Percentiles rank a stretch among this genome's conserved stretches.
Conservation (phyloP, 139 green algal genomes). For the Asterochloris sp. region DNA sequence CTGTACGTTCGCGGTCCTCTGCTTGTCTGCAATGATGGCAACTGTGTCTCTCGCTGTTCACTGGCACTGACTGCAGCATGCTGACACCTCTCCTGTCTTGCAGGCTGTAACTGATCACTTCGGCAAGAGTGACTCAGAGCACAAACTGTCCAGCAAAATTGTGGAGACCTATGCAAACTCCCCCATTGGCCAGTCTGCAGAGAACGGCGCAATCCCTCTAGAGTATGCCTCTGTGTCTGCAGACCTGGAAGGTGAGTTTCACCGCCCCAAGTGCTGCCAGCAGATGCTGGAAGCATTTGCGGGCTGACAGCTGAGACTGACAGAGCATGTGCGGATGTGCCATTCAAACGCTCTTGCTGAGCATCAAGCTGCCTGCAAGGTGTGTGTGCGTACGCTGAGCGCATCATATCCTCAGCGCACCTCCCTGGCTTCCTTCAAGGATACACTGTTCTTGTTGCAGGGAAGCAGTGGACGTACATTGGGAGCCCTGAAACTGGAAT, state of each 20-base stretch:
- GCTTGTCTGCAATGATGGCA: no score
- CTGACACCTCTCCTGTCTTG: no score
- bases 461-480: slow-evolving; percentile 25
- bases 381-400: not conserved
- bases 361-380: not conserved
- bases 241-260: not conserved
- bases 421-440: not conserved
- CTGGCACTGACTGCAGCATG: no score
- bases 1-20: no score
- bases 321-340: not conserved
- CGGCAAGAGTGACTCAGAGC: slow-evolving; percentile 34
- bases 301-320: not conserved
- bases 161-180: slow-evolving; percentile 38
- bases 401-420: not conserved
- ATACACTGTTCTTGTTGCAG: slow-evolving; percentile 2
- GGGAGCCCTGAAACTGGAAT: slow-evolving; percentile 25
- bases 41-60: no score
- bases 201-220: slow-evolving; percentile 26
- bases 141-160: slow-evolving; percentile 28
- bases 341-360: not conserved
- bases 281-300: not conserved
- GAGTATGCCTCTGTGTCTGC: slow-evolving; percentile 27
- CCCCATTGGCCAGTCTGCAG: slow-evolving; percentile 24
- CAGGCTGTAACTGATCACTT: slow-evolving; percentile 33
- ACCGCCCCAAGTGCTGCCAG: not conserved